Conservation (phyloP, 305 asterid species). For the Salvia sclarea region DNA sequence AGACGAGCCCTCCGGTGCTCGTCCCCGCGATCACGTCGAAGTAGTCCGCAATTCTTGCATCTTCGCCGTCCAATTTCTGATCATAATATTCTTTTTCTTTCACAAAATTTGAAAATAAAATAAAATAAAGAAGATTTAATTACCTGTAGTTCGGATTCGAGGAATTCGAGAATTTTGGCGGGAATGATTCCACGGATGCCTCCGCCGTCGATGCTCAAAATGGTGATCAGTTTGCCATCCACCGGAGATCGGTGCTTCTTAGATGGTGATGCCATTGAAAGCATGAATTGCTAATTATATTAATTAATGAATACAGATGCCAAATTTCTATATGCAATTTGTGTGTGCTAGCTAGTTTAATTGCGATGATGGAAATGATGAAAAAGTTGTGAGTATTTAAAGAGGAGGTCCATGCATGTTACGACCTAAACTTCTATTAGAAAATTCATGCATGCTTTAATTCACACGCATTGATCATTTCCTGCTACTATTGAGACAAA, state of each 20-base stretch:
- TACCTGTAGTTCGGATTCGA: slow-evolving; percentile 71
- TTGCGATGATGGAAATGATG: background rate
- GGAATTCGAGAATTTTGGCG: slow-evolving; percentile 47
- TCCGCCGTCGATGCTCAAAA: slow-evolving; percentile 76
- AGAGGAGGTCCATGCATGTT: background rate
- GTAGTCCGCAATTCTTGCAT: slow-evolving; percentile 63
- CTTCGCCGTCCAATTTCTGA: slow-evolving; percentile 59
- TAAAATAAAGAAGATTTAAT: no score
- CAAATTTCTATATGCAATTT: no score
- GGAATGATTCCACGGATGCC: slow-evolving; percentile 69
- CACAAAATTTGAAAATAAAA: no score
- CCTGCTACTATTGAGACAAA: no score
- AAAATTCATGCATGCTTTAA: background rate
- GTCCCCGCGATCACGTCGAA: slow-evolving; percentile 69
- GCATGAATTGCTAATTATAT: background rate
- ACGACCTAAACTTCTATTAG: no score
- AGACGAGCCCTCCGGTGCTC: slow-evolving; percentile 62
- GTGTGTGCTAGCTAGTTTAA: background rate
- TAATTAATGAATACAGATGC: no score
- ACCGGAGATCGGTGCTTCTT: slow-evolving; percentile 40
- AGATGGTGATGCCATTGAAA: slow-evolving; percentile 21
- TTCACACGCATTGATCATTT: background rate
- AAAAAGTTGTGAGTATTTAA: background rate
- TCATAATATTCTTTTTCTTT: background rate
- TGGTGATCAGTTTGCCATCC: slow-evolving; percentile 41